Evolutionary conservation across 1,284 basidiomycete genomes (phyloP).

Genomic region (Erythrobasidium hasegawianum): DNA sequence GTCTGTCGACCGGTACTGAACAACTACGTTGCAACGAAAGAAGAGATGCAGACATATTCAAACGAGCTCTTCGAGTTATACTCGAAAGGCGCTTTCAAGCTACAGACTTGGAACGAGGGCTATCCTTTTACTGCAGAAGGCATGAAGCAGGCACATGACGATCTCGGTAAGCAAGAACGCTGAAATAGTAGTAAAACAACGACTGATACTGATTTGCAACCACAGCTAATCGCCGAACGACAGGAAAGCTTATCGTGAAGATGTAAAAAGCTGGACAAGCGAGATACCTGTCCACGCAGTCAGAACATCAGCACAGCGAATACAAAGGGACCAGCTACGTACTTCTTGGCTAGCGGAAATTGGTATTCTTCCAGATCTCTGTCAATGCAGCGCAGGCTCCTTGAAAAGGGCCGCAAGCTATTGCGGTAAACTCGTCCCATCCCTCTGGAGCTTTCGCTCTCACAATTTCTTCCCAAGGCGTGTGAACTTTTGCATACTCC

Average conservation of each 20-base stretch:
- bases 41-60: constrained; percentile 66
- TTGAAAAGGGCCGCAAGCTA: neutral
- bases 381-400: neutral
- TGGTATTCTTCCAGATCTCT: neutral
- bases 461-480: neutral
- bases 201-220: neutral
- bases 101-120: constrained; percentile 64
- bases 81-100: constrained; percentile 61
- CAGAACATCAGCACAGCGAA: too few species aligned
- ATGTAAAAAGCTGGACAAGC: constrained; percentile 46
- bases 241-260: constrained; percentile 77
- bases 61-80: constrained; percentile 66
- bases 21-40: constrained; percentile 58
- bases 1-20: constrained; percentile 50
- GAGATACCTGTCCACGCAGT: too few species aligned
- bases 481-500: neutral
- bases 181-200: neutral
- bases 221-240: constrained; percentile 63
- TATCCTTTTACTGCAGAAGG: constrained; percentile 83
- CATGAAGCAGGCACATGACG: constrained; percentile 69
- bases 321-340: too few species aligned
- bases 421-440: neutral
- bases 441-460: constrained; percentile 1
- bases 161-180: constrained; percentile 56
- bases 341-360: neutral